Evolutionary conservation across 495 filamentous ascomycete genomes (phyloP), one percentile per base, ranked within the genome.

Genomic region (Talaromyces adpressus): DNA sequence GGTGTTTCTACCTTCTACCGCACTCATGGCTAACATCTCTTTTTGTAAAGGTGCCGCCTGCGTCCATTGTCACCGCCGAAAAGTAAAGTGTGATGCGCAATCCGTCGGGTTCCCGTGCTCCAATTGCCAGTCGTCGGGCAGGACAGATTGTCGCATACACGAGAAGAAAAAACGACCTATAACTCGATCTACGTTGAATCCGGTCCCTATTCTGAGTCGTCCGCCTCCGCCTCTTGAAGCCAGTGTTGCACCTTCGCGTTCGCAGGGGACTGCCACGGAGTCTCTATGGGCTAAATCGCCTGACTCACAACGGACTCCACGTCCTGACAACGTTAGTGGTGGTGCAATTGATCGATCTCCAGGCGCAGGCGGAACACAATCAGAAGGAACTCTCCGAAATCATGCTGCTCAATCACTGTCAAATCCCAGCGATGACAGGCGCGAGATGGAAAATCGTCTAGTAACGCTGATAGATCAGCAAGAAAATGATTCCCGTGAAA

Each of bases 51-150:
- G 27, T 59, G 77, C 77, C 6, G 78, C 78, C 53, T 81, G 78
- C 57, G 67, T 79, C 34, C 78, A 81, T 64, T 81, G 78, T 56
- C 78, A 81, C 68, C 76, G 78, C 60, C 77, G 78, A 63, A 81
- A 81, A 68, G 77, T 81, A 58, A 77, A 77, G 67, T 81, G 78
- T 59, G 78, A 81, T 70, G 77, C 78, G 49, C 77, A 77, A 57
- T 32, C 73, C 14, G 77, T 81, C 56, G 78, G 78, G 47, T 64
- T 75, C 3, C 78, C 78, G 5, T 81, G 78, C 63, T 76, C 77
- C 39, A 79, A 81, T 63, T 81, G 78, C 65, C 77, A 76, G 57
- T 70, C 75, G 36, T 76, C 76, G 45, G 77, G 77, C 51, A 81
- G 77, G 63, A 39, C 66, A n/a, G 78, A 81, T 64, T 81, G 78